Conservation (phyloP, 768 basidiomycete genomes). For the Psilocybe subaeruginosa region DNA sequence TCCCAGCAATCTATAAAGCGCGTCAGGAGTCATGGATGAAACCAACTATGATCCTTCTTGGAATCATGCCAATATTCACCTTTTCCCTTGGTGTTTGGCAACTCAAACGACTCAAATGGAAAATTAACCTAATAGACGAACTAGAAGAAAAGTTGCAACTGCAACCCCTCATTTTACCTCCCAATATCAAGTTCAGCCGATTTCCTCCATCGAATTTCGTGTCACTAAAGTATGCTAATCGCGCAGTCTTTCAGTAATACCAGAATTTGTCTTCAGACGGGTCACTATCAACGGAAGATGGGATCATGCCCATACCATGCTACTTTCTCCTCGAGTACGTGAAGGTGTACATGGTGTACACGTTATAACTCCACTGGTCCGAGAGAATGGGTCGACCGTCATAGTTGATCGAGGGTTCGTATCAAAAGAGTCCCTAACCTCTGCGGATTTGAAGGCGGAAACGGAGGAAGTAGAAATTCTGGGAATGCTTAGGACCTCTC, state of each 20-base stretch:
- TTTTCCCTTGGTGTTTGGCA: conserved; percentile 95
- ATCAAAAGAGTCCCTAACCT: conserved; percentile 46
- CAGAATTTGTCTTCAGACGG: conserved; percentile 89
- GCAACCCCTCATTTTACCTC: conserved; percentile 78
- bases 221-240: conserved; percentile 20
- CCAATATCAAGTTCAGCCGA: conserved; percentile 71
- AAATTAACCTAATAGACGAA: conserved; percentile 90
- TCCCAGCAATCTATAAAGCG: conserved; percentile 56
- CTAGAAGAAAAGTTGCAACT: conserved; percentile 87
- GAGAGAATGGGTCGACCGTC: conserved; percentile 80
- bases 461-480: conserved; percentile 69
- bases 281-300: conserved; percentile 79
- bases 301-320: conserved; percentile 77
- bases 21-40: conserved; percentile 64
- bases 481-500: conserved; percentile 86
- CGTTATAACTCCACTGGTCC: conserved; percentile 83
- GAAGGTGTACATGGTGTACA: conserved; percentile 90
- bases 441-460: conserved; percentile 36
- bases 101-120: conserved; percentile 92
- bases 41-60: conserved; percentile 74
- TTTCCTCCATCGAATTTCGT: conserved; percentile 15
- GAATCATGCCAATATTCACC: conserved; percentile 88
- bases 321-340: conserved; percentile 84
- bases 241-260: conserved; percentile 66
- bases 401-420: conserved; percentile 95